phyloP scores from a whole-genome alignment of 73 alveolate genomes.

The Paramecium primaurelia region DNA sequence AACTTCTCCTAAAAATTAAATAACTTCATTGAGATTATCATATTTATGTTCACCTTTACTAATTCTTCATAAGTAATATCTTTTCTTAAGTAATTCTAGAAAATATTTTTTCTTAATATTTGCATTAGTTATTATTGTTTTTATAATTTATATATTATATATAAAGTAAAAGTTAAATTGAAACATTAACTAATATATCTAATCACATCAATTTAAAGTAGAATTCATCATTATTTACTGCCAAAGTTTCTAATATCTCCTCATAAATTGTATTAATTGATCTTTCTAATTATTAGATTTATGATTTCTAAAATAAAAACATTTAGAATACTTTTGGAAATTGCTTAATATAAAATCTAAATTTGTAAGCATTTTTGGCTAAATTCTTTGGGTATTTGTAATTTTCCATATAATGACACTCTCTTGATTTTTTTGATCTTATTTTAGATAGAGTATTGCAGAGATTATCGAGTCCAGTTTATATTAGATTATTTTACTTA shows the following conservation, averaged over 20 bases:
- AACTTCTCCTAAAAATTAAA: too few species aligned
- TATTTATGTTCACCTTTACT: too few species aligned
- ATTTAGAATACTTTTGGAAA: not conserved
- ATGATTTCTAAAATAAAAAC: not conserved
- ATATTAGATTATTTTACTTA: not conserved
- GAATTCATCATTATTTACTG: not conserved
- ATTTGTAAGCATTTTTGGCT: not conserved
- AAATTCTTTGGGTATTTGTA: not conserved
- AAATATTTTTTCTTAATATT: too few species aligned
- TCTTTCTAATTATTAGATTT: not conserved
- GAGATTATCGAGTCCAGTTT: conserved; percentile 1
- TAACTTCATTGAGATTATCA: too few species aligned
- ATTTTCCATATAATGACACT: not conserved
- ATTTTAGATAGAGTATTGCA: not conserved
- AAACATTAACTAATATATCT: not conserved
- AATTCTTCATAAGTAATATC: too few species aligned
- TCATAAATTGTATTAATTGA: not conserved
- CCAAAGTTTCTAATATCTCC: not conserved
- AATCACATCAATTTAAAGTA: not conserved
- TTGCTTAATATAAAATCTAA: not conserved
- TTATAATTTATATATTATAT: not conserved
- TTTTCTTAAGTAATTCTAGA: too few species aligned
- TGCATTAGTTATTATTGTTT: too few species aligned
- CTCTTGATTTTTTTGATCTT: not conserved
- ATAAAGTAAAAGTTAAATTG: not conserved